Base-by-base conservation (phyloP, 108 stramenopile genomes). In the Nitzschia sp. region DNA sequence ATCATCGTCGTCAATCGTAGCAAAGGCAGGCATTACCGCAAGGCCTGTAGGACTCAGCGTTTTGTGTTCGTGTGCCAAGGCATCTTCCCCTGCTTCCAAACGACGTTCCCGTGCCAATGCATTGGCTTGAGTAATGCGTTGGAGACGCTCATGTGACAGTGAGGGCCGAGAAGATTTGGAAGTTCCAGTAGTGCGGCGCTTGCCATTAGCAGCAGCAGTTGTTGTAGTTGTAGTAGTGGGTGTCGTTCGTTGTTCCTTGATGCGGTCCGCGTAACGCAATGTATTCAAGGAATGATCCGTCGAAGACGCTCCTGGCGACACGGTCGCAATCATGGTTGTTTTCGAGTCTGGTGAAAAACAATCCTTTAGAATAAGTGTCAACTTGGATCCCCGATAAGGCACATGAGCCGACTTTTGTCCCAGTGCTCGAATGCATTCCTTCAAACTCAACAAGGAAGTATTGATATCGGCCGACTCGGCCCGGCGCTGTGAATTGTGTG, bases 241-340 rank as follows among this genome's bases (percentile, higher is more conserved):
- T n/a, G n/a, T n/a, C 30, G 86, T 88, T 66, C 80, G 76, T 77
- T 96, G 88, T 68, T 97, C 95, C 78, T 97, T 97, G 68, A 97
- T 94, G 9, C 97, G 78, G 77, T 97, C 97, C 0, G 97, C 98
- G 69, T 98, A 99, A 9, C 99, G 85, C 42, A 99, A 76, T 9
- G 99, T 99, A 71, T 99, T 99, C 31, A 98, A 53, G 2, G 98
- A 98, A 70, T 99, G 98, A 76, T 99, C 99, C 3, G 97, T 87
- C 4, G 95, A 80, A 0, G 90, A 90, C 0, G 95, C 93, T 5
- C 86, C 95, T 0, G 99, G 99, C 8, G 89, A 90, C 17, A 99
- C 85, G 9, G 93, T 97, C 5, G 97, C 97, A 79, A 99, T 98
- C 98, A 99, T 99, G 21, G 95, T 97, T 5, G 98, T 98, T 42